Evolutionary conservation across 495 filamentous ascomycete species (phyloP).

Genomic region (Trichodelitschia bisporula): DNA sequence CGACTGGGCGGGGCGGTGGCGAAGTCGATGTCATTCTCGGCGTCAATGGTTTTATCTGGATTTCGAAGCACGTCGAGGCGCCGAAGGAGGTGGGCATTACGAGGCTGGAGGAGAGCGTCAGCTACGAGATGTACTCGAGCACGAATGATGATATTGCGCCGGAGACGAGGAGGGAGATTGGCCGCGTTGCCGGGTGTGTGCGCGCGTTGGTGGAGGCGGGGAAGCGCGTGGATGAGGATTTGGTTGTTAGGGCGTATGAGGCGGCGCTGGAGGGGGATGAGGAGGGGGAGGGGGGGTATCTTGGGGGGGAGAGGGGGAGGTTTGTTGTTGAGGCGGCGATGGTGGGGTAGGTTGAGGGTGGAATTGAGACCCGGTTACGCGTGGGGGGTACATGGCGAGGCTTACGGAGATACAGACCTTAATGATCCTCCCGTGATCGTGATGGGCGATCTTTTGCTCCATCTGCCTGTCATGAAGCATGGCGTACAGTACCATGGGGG

Average conservation of each 20-base stretch:
- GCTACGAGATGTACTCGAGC: conserved; percentile 55
- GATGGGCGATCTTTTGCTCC: too few species aligned
- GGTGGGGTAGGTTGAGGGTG: too few species aligned
- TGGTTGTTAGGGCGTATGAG: conserved; percentile 60
- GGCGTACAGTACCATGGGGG: too few species aligned
- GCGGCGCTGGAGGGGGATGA: conserved; percentile 49
- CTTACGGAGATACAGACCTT: too few species aligned
- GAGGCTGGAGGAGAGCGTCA: conserved; percentile 57
- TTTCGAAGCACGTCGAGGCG: conserved; percentile 45
- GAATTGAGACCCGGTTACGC: too few species aligned
- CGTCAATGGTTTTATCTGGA: conserved; percentile 92
- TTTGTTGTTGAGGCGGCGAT: too few species aligned
- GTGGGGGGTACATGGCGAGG: too few species aligned
- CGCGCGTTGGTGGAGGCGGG: conserved; percentile 58
- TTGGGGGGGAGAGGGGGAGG: too few species aligned
- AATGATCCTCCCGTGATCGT: too few species aligned
- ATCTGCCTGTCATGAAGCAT: too few species aligned
- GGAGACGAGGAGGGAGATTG: conserved; percentile 68
- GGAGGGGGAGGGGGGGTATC: too few species aligned
- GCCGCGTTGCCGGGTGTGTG: conserved; percentile 54
- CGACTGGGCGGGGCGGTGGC: conserved; percentile 38
- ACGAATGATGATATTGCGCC: conserved; percentile 64
- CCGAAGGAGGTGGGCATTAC: conserved; percentile 41
- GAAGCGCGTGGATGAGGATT: conserved; percentile 73
- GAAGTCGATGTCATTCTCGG: conserved; percentile 72